Percentiles rank a stretch among this genome's conserved stretches.
Evolutionary conservation across 148 eudicot species (phyloP).

Genomic region (Silene uniflora): DNA sequence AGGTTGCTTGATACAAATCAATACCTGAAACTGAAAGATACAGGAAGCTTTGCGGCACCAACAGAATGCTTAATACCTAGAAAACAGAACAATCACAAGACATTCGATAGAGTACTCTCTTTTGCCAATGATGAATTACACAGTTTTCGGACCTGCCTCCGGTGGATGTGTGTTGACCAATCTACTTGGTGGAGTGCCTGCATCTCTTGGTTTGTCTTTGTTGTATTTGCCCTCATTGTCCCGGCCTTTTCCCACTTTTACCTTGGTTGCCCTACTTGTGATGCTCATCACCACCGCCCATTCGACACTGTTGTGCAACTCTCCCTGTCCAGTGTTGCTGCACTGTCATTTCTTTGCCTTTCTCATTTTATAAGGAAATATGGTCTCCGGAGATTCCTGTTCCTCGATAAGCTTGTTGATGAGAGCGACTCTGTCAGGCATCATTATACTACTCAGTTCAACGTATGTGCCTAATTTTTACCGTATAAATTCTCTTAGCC

Average conservation of each 20-base stretch:
- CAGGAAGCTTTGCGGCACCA: constrained; percentile 16
- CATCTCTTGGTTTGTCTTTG: constrained; percentile 61
- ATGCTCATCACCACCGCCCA: constrained; percentile 48
- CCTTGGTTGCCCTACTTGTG: constrained; percentile 64
- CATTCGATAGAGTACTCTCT: constrained; percentile 37
- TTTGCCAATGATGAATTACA: constrained; percentile 61
- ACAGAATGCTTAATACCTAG: constrained; percentile 3
- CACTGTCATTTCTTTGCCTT: constrained; percentile 64
- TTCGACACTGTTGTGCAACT: constrained; percentile 71
- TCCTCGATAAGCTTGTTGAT: constrained; percentile 73
- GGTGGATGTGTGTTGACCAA: constrained; percentile 87
- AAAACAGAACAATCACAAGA: constrained; percentile 5
- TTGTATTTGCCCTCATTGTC: constrained; percentile 44
- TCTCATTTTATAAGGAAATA: constrained; percentile 48
- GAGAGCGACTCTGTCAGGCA: constrained; percentile 75
- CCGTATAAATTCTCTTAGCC: too few relatives aligned
- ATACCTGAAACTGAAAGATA: neutral
- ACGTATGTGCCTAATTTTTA: constrained; percentile 44
- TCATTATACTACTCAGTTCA: constrained; percentile 65
- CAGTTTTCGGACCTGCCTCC: constrained; percentile 56
- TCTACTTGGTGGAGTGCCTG: constrained; percentile 31
- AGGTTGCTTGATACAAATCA: constrained; percentile 1
- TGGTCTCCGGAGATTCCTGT: constrained; percentile 73
- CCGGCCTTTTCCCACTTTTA: constrained; percentile 69
- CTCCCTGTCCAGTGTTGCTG: constrained; percentile 56